Evolutionary conservation across 2,329 filamentous ascomycete species (phyloP), one percentile per base, ranked within the genome.

Genomic region (Colletotrichum chlorophyti): DNA sequence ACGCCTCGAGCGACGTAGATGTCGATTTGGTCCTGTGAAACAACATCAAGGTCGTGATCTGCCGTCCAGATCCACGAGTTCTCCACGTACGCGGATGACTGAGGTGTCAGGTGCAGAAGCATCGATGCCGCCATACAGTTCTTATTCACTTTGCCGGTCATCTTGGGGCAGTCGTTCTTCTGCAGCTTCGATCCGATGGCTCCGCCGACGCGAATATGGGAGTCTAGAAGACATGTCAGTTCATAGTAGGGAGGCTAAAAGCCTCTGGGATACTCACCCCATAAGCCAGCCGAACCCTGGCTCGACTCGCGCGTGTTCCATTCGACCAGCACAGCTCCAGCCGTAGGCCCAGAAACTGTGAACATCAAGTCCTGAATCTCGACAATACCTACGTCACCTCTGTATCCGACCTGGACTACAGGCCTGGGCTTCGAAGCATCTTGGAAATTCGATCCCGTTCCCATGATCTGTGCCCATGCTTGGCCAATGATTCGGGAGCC

Each of bases 11-110:
- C 75, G 5, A 58, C 66, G 53, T 71, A 77, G 32, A 77, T 62
- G 17, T 66, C 64, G 55, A 78, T 70, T 43, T 69, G 63, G 41
- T 14, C 41, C 47, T 50, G 47, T 4, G 40, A 59, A 63, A n/a
- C 29, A 23, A 17, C 35, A 21, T 46, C 54, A 0, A 68, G 26
- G 64, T 91, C 87, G 70, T 91, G 87, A 66, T 91, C 88, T 3
- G 87, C 83, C 12, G 85, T 83, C 87, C 86, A 91, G 63, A 85
- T 82, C 85, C 86, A 90, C 57, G 77, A 71, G 62, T 83, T 80
- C 61, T 80, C 76, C 27, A 79, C 63, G 57, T 80, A 80, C 7
- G 80, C 83, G 17, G 80, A 83, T 37, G 77, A 72, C 19, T 70
- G 43, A 0, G 65, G 24, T 0, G 79, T 83, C 6, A 84, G 43